Evolutionary conservation across 1,284 basidiomycete species (phyloP), one percentile per base, ranked within the genome.

Genomic region (Pisolithus thermaeus): DNA sequence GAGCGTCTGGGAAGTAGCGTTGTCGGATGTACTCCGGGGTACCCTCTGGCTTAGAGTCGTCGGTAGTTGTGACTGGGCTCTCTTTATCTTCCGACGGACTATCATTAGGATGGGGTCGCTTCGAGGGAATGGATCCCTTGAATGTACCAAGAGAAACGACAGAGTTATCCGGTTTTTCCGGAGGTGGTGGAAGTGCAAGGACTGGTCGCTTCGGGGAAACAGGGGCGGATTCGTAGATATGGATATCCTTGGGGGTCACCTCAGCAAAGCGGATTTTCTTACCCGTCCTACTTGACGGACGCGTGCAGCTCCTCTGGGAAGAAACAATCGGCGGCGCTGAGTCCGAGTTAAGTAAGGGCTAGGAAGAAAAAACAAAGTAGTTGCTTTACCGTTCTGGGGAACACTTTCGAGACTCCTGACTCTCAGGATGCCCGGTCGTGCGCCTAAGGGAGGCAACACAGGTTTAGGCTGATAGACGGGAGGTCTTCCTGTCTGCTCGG

Each of bases 11-110:
- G 65, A 97, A 97, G 73, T 86, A 97, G 35, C 83, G 83, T 30
- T 76, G 76, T 42, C 90, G 85, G 58, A 96, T 94, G 57, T 87
- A 79, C 63, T 92, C 89, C 5, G 91, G 83, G 0, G 85, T 84
- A 5, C 87, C 83, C 52, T 87, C 84, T 3, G 74, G 73, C 28
- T 77, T 71, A 11, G 56, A 50, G 12, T 51, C 47, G 11, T 38
- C 28, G 18, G 53, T 48, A 18, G n/a, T 11, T 7, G 27, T 23
- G 22, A 18, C 20, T 9, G 18, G 7, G 16, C 58, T 53, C 16
- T 48, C 52, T 12, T 43, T 51, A 1, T 41, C 35, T 23, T 52
- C 28, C 35, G 44, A 40, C 23, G 30, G 52, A 28, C 42, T 50
- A 18, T 46, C 36, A 7, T 43, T 23, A 25, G 46, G 54, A 30